These are phyloP conservation scores for Haematococcus sp. DNA, from an alignment of 139 green algal genomes.

Conservation along the genomic window DNA sequence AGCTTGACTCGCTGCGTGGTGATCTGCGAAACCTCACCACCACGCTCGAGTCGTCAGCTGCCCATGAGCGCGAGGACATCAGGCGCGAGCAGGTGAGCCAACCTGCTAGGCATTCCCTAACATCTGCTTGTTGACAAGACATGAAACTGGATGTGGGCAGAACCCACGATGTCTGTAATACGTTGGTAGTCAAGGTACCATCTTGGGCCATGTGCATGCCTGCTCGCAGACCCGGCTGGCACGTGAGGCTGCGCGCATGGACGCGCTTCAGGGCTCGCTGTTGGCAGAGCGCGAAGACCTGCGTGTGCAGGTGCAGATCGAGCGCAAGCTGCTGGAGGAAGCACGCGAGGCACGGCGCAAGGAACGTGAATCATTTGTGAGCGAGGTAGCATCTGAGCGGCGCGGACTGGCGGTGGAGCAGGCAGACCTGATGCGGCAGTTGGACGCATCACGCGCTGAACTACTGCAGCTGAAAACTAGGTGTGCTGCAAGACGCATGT, in stretches of 20 bases:
- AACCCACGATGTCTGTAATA: too few species aligned
- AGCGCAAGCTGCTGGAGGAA: slow-evolving; percentile 44
- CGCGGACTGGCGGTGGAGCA: slow-evolving; percentile 28
- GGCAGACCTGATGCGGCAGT: slow-evolving; percentile 27
- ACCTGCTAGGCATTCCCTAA: too few species aligned
- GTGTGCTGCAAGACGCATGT: not conserved
- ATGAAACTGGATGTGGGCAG: too few species aligned
- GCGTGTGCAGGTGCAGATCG: slow-evolving; percentile 25
- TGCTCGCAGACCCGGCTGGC: slow-evolving; percentile 21
- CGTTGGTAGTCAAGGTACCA: too few species aligned
- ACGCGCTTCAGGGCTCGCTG: slow-evolving; percentile 33
- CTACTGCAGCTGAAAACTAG: slow-evolving; percentile 39
- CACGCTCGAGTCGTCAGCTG: slow-evolving; percentile 25
- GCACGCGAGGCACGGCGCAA: slow-evolving; percentile 36
- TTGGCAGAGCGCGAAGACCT: slow-evolving; percentile 29
- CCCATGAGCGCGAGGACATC: slow-evolving; percentile 36
- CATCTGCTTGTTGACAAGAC: too few species aligned
- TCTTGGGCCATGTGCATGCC: too few species aligned
- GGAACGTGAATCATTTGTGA: slow-evolving; percentile 38
- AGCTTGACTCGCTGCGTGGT: slow-evolving; percentile 29
- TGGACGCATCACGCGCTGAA: slow-evolving; percentile 33
- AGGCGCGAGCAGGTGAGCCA: slow-evolving; percentile 29
- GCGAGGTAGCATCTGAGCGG: slow-evolving; percentile 34
- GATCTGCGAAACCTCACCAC: slow-evolving; percentile 34
- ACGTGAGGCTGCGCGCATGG: slow-evolving; percentile 39